Evolutionary conservation across 345 rosid species (phyloP), one percentile per base, ranked within the genome.

Genomic region (Corchorus capsularis): DNA sequence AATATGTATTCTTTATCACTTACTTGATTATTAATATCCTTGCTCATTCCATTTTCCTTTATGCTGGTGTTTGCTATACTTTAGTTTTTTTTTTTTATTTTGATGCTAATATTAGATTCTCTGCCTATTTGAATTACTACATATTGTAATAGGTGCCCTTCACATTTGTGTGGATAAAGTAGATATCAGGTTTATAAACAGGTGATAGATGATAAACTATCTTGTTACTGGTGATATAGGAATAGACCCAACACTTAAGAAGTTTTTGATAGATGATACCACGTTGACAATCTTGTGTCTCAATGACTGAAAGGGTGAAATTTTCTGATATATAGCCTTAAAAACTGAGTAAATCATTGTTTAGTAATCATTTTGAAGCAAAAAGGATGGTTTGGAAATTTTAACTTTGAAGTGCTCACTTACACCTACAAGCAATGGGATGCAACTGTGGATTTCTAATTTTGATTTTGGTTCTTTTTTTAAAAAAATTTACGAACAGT

Each of bases 141-240:
- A 37, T 69, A 47, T 7, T 70, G 35, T 55, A 22, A 4, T 54
- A 52, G 47, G 69, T 61, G 19, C 17, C 34, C 55, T 70, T 64
- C 27, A 67, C 35, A 32, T 66, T 11, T 56, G 22, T 15, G 43
- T 57, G 20, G 60, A 50, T 74, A 17, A 34, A 16, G 16, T 68
- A 70, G 45, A 34, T 53, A 70, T 71, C 63, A 27, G 69, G 41
- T 74, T 9, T 73, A 34, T 47, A 27, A 27, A 63, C 49, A 74
- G 16, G 60, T 2, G 39, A 68, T 4, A 35, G 34, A 27, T 41
- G 16, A 19, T 59, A 12, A 27, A 69, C 69, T 61, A 69, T 59
- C 19, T 71, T 39, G 50, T 54, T 55, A 6, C 9, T 61, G n/a
- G 77, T 69, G 37, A 41, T 20, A 52, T 5, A 62, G 55, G 49